phyloP scores from a whole-genome alignment of 1,284 basidiomycete species.

The Termitomyces sp. region DNA sequence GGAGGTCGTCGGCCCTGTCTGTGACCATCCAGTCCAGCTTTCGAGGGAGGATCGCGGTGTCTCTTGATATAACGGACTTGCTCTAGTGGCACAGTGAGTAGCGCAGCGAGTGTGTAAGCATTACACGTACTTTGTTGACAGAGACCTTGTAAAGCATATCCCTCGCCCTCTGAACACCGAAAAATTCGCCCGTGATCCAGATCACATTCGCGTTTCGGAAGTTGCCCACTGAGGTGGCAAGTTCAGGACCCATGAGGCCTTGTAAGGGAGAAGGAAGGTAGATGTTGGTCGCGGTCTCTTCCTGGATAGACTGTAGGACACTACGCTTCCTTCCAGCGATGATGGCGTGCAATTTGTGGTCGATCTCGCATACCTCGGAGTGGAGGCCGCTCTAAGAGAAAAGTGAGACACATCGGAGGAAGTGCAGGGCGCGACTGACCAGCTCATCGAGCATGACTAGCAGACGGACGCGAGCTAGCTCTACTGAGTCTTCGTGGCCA shows the following conservation, averaged over 20 bases:
- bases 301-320: constrained; percentile 88
- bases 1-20: constrained; percentile 87
- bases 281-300: constrained; percentile 96
- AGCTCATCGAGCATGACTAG: constrained; percentile 94
- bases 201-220: constrained; percentile 69
- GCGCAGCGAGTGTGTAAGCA: constrained; percentile 3
- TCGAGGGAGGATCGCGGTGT: constrained; percentile 90
- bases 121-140: constrained; percentile 70
- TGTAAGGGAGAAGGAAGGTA: constrained; percentile 91
- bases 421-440: constrained; percentile 43
- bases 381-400: constrained; percentile 74
- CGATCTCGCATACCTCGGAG: constrained; percentile 88
- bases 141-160: constrained; percentile 94
- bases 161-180: constrained; percentile 89
- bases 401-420: constrained; percentile 15
- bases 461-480: constrained; percentile 84
- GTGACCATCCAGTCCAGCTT: constrained; percentile 98
- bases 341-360: constrained; percentile 92
- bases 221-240: constrained; percentile 31
- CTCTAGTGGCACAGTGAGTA: constrained; percentile 45
- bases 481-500: constrained; percentile 84
- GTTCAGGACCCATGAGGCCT: constrained; percentile 72
- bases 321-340: constrained; percentile 87
- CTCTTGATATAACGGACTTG: constrained; percentile 87
- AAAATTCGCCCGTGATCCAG: constrained; percentile 98